A percentile compares a stretch with the other conserved stretches of the same genome.
phyloP scores from a whole-genome alignment of 306 rosid species.

The Acacia acuminata region DNA sequence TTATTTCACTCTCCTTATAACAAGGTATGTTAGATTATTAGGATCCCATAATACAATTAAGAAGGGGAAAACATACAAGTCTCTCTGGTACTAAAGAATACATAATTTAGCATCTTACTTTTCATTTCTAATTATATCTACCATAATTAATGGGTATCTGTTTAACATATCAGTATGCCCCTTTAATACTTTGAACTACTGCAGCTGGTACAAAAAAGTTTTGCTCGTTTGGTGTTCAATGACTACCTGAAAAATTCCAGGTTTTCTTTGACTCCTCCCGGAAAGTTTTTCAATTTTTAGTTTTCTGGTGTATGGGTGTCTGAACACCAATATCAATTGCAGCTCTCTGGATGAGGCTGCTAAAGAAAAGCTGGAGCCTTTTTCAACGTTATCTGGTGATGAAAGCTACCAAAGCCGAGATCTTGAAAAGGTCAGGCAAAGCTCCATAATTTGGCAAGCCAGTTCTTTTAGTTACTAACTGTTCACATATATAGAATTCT shows the following conservation, averaged over 20 bases:
- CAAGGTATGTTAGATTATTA: conserved; percentile 63
- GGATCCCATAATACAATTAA: conserved; percentile 10
- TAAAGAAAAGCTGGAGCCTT: conserved; percentile 82
- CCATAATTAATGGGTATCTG: conserved; percentile 3
- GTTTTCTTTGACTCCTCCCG: conserved; percentile 42
- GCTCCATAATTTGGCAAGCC: not conserved
- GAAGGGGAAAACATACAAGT: not conserved
- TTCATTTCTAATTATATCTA: not conserved
- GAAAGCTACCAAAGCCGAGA: conserved; percentile 96
- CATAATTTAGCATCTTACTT: conserved; percentile 21
- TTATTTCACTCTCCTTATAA: conserved; percentile 98
- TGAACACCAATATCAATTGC: conserved; percentile 42
- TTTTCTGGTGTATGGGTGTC: conserved; percentile 24
- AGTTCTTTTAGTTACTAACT: conserved; percentile 3
- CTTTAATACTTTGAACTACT: conserved; percentile 32
- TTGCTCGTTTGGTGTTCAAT: conserved; percentile 80
- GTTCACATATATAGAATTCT: not conserved
- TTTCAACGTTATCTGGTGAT: conserved; percentile 62
- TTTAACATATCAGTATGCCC: not conserved
- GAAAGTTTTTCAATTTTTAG: conserved; percentile 23
- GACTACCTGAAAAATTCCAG: conserved; percentile 80
- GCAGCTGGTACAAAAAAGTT: conserved; percentile 99
- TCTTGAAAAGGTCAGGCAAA: conserved; percentile 84
- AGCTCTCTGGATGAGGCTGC: conserved; percentile 76
- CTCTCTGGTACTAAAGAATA: conserved; percentile 11